Percentiles rank a stretch among this genome's conserved stretches.
phyloP scores from a whole-genome alignment of 139 green algal species.

The Pleodorina starrii region DNA sequence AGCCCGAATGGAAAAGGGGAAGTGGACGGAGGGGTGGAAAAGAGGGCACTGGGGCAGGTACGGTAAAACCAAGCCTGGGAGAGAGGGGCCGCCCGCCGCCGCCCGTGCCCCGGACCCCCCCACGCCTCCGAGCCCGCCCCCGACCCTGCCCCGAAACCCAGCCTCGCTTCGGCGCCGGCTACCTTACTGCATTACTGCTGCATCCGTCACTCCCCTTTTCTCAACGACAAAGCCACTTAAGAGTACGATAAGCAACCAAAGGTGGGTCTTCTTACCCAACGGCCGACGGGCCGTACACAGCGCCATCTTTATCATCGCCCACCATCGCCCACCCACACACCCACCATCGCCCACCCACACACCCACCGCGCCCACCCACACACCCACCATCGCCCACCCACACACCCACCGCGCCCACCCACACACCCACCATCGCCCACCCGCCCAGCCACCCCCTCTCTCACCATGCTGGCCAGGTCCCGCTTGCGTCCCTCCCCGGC shows the following conservation, averaged over 20 bases:
- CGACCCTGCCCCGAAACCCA: neutral
- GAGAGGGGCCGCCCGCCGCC: neutral
- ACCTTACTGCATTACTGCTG: too few species aligned
- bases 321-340: neutral
- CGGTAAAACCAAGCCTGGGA: neutral
- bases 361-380: neutral
- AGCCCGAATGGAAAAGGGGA: neutral
- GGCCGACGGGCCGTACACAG: neutral
- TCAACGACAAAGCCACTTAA: neutral
- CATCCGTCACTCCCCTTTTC: too few species aligned
- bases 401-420: neutral
- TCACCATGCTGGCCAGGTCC: slow-evolving; percentile 33
- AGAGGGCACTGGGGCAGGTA: neutral
- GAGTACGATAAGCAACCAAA: neutral
- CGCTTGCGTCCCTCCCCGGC: neutral
- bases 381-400: neutral
- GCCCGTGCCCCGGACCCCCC: neutral
- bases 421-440: neutral
- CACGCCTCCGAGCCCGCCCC: neutral
- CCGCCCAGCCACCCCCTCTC: neutral
- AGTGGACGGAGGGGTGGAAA: neutral
- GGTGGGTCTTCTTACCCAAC: neutral
- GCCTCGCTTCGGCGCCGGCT: too few species aligned
- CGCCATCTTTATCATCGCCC: neutral
- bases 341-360: neutral